Base-by-base conservation (phyloP, 1,139 yeast species). In the Zygoascus hellenicus region DNA sequence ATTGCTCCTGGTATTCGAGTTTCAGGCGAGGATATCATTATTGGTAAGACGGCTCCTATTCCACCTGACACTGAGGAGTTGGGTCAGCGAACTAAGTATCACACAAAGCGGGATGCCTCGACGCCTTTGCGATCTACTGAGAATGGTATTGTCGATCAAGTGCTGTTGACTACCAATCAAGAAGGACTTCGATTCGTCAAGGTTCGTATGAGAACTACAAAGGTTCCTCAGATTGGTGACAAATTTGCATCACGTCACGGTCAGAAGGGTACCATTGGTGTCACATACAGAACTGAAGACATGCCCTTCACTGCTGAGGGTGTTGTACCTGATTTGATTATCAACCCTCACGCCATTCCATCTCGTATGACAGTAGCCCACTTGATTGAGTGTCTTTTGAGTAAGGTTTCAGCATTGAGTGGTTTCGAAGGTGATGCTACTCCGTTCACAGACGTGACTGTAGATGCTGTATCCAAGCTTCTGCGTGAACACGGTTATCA, bases 281-380 rank as follows among this genome's bases (percentile, higher is more conserved):
- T 92, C 53, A 92, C 98, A 0, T 94, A 92, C 66, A 81, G 97
- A 65, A 94, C 92, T 66, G 99, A 92, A 69, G 99, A 92, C 67
- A 92, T 92, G 97, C 99, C 98, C 30, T 92, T 94, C 67, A 83
- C 95, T n/a, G 76, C 87, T 2, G 94, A 92, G 68, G 99, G 99
- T 66, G 71, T 90, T 64, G 97, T 90, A 32, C 99, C 99, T 4
- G 99, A 92, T 72, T 77, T 92, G 65, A 87, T 92, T 61, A 92
- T 92, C 67, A 92, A 92, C 67, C 99, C 99, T 0, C 99, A 92
- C 70, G 98, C 98, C 64, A 92, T 92, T 78, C 99, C 99, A 58
- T 92, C 98, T 50, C 97, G 99, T 78, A 92, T 92, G 99, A 92
- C 99, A 43, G 98, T 92, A 52, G 99, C 98, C 49, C 98, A 94